phyloP scores from a whole-genome alignment of 441 rosid species.

The Jatropha podagrica region DNA sequence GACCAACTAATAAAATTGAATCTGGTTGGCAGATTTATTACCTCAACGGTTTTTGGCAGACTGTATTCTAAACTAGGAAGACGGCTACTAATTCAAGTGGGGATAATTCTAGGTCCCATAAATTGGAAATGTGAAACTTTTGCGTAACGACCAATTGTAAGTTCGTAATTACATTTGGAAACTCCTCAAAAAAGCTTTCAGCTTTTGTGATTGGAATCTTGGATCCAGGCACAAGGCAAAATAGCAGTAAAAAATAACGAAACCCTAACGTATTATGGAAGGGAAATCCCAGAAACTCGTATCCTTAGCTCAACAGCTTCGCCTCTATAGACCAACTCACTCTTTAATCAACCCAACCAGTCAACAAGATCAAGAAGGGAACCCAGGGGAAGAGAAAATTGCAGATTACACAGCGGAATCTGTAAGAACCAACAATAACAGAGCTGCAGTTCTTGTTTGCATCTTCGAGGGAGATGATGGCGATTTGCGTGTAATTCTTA shows the following conservation, averaged over 20 bases:
- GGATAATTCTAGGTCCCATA: not conserved
- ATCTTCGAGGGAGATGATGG: constrained; percentile 52
- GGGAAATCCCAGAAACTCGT: constrained; percentile 22
- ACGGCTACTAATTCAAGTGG: not conserved
- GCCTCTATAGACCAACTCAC: constrained; percentile 22
- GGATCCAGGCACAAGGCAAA: not conserved
- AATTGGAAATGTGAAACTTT: not conserved
- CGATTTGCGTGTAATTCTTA: constrained; percentile 59
- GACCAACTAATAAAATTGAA: not conserved
- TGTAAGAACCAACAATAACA: constrained; percentile 10
- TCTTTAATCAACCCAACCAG: not conserved
- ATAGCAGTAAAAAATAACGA: not conserved
- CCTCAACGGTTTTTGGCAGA: not conserved
- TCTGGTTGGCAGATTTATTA: not conserved
- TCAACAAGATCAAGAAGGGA: not conserved
- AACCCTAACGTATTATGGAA: not conserved
- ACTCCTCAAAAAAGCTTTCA: too few relatives aligned
- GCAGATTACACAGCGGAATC: constrained; percentile 25
- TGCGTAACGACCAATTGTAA: not conserved
- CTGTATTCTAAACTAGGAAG: not conserved
- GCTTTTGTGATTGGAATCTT: not conserved
- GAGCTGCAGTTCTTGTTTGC: constrained; percentile 68
- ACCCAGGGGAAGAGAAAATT: constrained; percentile 3
- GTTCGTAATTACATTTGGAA: too few relatives aligned
- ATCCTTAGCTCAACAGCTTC: constrained; percentile 37